Percentiles rank a stretch among this genome's conserved stretches.
These are phyloP conservation scores for Yamadazyma aaseri DNA, from an alignment of 1,139 yeast genomes.

Conservation along the genomic window DNA sequence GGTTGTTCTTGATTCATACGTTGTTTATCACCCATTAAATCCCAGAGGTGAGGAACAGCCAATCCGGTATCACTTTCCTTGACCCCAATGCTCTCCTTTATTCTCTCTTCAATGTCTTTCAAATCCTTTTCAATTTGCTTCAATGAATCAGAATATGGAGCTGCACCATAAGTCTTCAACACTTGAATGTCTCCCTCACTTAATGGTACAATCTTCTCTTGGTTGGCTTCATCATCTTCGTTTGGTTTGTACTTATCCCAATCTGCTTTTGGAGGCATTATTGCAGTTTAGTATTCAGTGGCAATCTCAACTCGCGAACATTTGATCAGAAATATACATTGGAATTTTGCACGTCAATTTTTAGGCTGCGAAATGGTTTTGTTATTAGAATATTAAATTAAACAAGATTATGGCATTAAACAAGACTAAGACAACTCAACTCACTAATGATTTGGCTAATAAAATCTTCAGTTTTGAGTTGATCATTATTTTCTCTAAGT, in stretches of 20 bases:
- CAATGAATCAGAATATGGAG: constrained; percentile 84
- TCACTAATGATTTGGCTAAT: constrained; percentile 1
- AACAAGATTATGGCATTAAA: background rate
- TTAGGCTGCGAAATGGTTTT: background rate
- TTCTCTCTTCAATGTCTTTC: constrained; percentile 76
- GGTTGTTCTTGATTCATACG: constrained; percentile 94
- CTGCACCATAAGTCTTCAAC: constrained; percentile 93
- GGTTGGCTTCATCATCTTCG: constrained; percentile 61
- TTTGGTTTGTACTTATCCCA: constrained; percentile 94
- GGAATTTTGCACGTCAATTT: background rate
- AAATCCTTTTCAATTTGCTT: constrained; percentile 84
- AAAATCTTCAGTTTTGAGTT: background rate
- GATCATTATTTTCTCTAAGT: constrained; percentile 1
- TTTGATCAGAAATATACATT: background rate
- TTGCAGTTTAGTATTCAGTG: constrained; percentile 2
- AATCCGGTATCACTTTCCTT: constrained; percentile 95
- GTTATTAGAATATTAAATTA: too few relatives aligned
- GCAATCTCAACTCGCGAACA: constrained; percentile 5
- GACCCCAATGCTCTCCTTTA: constrained; percentile 90
- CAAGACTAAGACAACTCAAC: constrained; percentile 1
- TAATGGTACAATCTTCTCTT: constrained; percentile 80
- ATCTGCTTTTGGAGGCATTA: constrained; percentile 83
- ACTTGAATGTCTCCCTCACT: constrained; percentile 97
- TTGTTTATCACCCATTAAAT: constrained; percentile 93
- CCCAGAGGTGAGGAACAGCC: constrained; percentile 97